Evolutionary conservation across 371 early-diverging fungal species (phyloP).

Genomic region (Smittium mucronatum): DNA sequence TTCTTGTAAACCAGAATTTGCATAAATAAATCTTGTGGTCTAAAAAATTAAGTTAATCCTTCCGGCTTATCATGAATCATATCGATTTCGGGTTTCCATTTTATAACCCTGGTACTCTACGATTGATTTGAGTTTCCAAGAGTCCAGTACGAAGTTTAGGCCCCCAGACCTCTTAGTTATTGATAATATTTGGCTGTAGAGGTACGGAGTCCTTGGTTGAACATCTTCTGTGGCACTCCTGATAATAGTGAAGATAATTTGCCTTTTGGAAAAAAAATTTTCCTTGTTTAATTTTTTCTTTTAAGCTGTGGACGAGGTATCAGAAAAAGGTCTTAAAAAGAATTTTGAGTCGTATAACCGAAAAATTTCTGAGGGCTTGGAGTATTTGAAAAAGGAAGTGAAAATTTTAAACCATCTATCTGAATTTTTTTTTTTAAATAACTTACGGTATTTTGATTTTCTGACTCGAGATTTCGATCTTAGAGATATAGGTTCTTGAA

Average conservation of each 20-base stretch:
- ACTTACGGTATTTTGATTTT: too few relatives aligned
- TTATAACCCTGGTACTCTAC: not conserved
- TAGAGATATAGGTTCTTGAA: not conserved
- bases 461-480: not conserved
- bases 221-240: not conserved
- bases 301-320: too few relatives aligned
- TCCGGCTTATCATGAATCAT: not conserved
- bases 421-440: too few relatives aligned
- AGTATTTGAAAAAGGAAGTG: too few relatives aligned
- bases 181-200: not conserved
- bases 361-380: too few relatives aligned
- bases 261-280: not conserved
- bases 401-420: too few relatives aligned
- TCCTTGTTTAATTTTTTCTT: not conserved
- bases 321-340: too few relatives aligned
- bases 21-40: not conserved
- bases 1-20: not conserved
- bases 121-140: not conserved
- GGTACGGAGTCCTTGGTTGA: not conserved
- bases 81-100: not conserved
- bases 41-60: not conserved
- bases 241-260: not conserved
- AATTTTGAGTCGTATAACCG: too few relatives aligned
- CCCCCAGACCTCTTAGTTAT: not conserved
- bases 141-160: not conserved